Evolutionary conservation across 768 basidiomycete species (phyloP), one percentile per base, ranked within the genome.

Genomic region (Suillus plorans): DNA sequence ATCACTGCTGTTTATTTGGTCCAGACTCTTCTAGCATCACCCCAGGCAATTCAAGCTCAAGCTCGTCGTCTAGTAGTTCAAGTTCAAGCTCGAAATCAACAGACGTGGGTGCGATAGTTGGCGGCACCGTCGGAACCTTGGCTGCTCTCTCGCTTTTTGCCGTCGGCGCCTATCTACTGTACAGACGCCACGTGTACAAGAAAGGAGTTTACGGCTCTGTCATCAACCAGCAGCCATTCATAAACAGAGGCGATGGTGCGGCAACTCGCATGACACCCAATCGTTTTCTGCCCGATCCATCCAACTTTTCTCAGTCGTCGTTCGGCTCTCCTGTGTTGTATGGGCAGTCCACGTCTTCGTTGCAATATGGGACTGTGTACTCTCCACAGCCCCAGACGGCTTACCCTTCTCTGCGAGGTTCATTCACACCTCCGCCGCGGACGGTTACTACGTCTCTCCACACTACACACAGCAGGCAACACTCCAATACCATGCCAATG

Each of bases 31-130:
- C 25, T 5, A 0, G 12, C 18, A 3, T 41, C 3, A 41, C 39
- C 1, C 57, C 57, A 5, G 5, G 10, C 25, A 16, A 10, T 25
- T 61, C 50, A 28, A 28, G 14, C 7, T 63, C 47, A 13, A 13
- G 42, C 18, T 64, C 63, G 25, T n/a, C 47, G 25, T n/a, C 47
- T 2, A 64, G 49, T n/a, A 5, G 63, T 37, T 60, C 72, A 8
- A 5, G 63, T 37, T 60, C 72, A 8, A 61, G 13, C 10, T 49
- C 47, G 12, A 28, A 49, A 5, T 45, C 14, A 8, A 16, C 39
- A 4, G 45, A 72, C 53, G 12, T 69, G 7, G 67, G 68, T 37
- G 73, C 65, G 25, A 73, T 74, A 34, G 36, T 74, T 6, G 73
- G 73, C 0, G 71, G 69, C 5, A 64, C 64, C 18, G 44, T 74